Evolutionary conservation across 2,329 filamentous ascomycete species (phyloP).

Genomic region (Aspergillus fumigatus): DNA sequence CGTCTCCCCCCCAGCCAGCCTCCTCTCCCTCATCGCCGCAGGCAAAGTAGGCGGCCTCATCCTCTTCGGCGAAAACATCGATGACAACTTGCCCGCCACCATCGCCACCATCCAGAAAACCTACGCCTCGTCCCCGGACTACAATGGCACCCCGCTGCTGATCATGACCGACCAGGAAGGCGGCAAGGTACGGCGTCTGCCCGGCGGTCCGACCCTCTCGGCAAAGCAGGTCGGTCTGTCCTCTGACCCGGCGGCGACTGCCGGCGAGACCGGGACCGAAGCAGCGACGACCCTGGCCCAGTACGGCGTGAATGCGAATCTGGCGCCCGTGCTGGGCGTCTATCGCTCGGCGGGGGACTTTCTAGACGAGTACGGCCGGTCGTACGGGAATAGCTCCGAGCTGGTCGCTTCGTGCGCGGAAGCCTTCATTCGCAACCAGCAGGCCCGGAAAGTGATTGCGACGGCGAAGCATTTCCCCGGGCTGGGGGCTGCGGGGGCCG

Average conservation of each 20-base stretch:
- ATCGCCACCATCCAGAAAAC: slow-evolving; percentile 20
- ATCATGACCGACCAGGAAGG: slow-evolving; percentile 34
- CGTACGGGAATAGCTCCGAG: slow-evolving; percentile 22
- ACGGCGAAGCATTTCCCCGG: slow-evolving; percentile 31
- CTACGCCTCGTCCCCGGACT: slow-evolving; percentile 16
- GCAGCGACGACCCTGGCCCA: slow-evolving; percentile 15
- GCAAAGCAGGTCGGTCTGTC: slow-evolving; percentile 23
- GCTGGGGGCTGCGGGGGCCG: slow-evolving; percentile 19
- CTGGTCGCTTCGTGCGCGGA: slow-evolving; percentile 18
- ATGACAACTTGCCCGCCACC: slow-evolving; percentile 16
- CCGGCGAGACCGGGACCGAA: slow-evolving; percentile 17
- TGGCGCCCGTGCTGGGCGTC: slow-evolving; percentile 27
- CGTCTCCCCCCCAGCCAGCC: slow-evolving; percentile 18
- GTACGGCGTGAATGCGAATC: slow-evolving; percentile 22
- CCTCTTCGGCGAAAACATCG: slow-evolving; percentile 28
- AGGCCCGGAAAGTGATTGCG: slow-evolving; percentile 17
- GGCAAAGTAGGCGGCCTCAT: slow-evolving; percentile 31
- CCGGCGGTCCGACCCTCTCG: slow-evolving; percentile 20
- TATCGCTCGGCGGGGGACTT: slow-evolving; percentile 25
- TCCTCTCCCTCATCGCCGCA: slow-evolving; percentile 21
- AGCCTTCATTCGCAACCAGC: slow-evolving; percentile 21
- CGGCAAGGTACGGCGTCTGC: slow-evolving; percentile 23
- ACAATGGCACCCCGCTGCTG: slow-evolving; percentile 21
- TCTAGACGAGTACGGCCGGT: slow-evolving; percentile 21
- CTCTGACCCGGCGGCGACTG: slow-evolving; percentile 12